Base-by-base conservation (phyloP, 1,139 yeast species). In the Magnusiomyces sp. region DNA sequence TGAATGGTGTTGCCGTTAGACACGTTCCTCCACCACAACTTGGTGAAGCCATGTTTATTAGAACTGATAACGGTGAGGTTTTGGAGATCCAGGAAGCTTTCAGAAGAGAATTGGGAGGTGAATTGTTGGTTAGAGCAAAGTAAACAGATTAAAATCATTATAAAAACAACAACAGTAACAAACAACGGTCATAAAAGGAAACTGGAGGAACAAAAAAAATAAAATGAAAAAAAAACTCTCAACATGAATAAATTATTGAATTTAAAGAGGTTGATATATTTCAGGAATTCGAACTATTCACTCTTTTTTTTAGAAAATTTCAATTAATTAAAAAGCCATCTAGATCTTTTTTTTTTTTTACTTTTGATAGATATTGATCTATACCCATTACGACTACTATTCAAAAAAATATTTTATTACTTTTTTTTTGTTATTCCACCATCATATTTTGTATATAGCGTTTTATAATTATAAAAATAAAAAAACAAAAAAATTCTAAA, bases 41-140 rank as follows among this genome's bases (percentile, higher is more conserved):
- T 1, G 96, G 97, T 31, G 99, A 92, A 67, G 76, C 87, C 54
- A 78, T 90, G 58, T 80, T 92, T 59, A 76, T 92, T 39, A 72
- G 75, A 53, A 53, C 55, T 32, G 67, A 67, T 32, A 72, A 71
- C 50, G 74, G 75, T 5, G 72, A 75, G 6, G 79, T 86, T 46
- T 73, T 83, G 45, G 73, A 86, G 58, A 89, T 87, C 51, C 88
- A 85, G 59, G 96, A 90, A 60, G 97, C 97, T 41, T 86, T 94
- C 31, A 76, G 79, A 57, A 81, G 77, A 64, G 78, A 81, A 53
- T 63, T 81, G 45, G 79, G 77, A 39, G 97, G 96, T 41, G 83
- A 84, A 70, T 81, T 88, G 23, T 73, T 90, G 56, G 87, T 95
- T 65, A 81, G 97, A 61, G 83, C 86, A 49, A 78, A 75, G 64